Percentiles rank a stretch among this genome's conserved stretches.
Conservation (phyloP, 805 yeast genomes). For the Peterozyma toletana region DNA sequence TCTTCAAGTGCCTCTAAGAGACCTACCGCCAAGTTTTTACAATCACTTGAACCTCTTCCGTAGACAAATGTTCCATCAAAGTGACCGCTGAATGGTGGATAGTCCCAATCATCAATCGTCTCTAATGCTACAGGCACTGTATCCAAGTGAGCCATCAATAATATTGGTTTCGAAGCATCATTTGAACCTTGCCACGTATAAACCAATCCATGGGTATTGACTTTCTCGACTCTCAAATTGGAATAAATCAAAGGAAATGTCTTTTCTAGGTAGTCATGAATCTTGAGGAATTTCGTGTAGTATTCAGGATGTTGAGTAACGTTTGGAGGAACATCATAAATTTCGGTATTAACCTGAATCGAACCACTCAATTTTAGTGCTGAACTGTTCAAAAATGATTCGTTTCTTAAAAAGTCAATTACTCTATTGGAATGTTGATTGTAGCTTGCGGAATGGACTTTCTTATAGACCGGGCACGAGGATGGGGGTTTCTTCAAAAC, state of each 20-base stretch:
- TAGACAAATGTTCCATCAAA: conserved; percentile 29
- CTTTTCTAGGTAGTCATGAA: conserved; percentile 45
- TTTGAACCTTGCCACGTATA: conserved; percentile 36
- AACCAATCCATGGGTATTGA: conserved; percentile 37
- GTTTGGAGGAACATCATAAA: conserved; percentile 35
- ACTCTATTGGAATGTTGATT: conserved; percentile 2
- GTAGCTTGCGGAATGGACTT: conserved; percentile 1
- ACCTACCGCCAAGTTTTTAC: conserved; percentile 36
- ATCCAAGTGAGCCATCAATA: conserved; percentile 45
- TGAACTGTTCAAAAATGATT: conserved; percentile 25
- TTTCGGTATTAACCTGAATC: conserved; percentile 54
- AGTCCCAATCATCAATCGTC: conserved; percentile 30
- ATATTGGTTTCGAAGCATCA: conserved; percentile 30
- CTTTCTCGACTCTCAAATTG: conserved; percentile 34
- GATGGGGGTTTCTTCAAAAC: no score
- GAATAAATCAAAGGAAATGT: conserved; percentile 48
- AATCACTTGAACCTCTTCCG: conserved; percentile 35
- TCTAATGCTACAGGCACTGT: conserved; percentile 39
- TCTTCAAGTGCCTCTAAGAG: conserved; percentile 24
- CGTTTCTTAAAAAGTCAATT: conserved; percentile 15
- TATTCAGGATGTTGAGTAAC: conserved; percentile 42
- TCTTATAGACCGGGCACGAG: conserved; percentile 2
- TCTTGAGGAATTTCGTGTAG: conserved; percentile 38
- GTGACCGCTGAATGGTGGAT: conserved; percentile 28
- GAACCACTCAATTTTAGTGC: conserved; percentile 43